Evolutionary conservation across 2,329 filamentous ascomycete species (phyloP).

Genomic region (Aspergillus japonicus): DNA sequence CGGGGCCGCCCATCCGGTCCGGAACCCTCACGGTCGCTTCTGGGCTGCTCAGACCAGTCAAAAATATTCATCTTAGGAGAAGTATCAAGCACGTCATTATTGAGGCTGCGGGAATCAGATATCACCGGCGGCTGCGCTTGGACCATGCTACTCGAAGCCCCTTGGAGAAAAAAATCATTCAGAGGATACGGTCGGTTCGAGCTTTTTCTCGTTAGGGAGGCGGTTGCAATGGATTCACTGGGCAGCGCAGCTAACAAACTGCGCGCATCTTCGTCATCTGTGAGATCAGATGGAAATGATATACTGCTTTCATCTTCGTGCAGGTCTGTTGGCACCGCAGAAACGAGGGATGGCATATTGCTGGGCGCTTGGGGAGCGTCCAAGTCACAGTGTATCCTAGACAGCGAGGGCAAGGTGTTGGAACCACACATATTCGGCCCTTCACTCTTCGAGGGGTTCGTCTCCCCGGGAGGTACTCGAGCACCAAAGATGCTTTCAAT

Average conservation of each 20-base stretch:
- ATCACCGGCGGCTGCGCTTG: background rate
- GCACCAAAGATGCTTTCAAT: constrained; percentile 65
- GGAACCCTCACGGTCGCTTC: constrained; percentile 53
- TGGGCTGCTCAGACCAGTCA: constrained; percentile 63
- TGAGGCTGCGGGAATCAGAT: constrained; percentile 15
- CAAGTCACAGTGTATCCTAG: constrained; percentile 19
- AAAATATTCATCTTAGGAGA: constrained; percentile 58
- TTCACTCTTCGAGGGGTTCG: constrained; percentile 46
- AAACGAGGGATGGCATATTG: constrained; percentile 12
- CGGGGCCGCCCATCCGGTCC: constrained; percentile 57
- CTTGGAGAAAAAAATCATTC: background rate
- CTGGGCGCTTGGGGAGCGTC: constrained; percentile 21
- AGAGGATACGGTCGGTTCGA: background rate
- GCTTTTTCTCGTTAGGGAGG: constrained; percentile 6
- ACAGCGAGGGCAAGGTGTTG: constrained; percentile 34
- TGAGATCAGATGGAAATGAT: constrained; percentile 25
- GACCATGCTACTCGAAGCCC: background rate
- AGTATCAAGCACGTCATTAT: constrained; percentile 31
- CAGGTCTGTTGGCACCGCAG: constrained; percentile 11
- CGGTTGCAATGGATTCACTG: constrained; percentile 19
- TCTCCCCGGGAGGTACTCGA: constrained; percentile 35
- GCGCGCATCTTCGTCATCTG: constrained; percentile 27
- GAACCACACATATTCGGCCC: constrained; percentile 51
- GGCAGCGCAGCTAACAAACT: constrained; percentile 32
- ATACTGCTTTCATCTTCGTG: constrained; percentile 19